Conservation (phyloP, 805 yeast genomes). For the Cyberlindnera mississippiensis region DNA sequence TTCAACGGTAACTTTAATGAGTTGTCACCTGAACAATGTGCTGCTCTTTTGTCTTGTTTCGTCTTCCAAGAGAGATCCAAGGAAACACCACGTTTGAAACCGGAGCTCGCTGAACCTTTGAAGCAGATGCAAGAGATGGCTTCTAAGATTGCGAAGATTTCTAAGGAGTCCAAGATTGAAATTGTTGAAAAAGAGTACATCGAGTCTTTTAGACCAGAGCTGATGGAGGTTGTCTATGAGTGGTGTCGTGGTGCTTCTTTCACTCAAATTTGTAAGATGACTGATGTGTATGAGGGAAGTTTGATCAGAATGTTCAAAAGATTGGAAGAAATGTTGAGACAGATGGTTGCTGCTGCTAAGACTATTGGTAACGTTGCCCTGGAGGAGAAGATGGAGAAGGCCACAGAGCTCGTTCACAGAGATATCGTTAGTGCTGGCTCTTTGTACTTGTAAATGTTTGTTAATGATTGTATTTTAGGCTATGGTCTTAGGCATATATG, state of each 20-base stretch:
- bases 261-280: constrained; percentile 97
- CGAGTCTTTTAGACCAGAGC: constrained; percentile 84
- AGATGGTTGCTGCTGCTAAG: constrained; percentile 85
- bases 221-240: constrained; percentile 94
- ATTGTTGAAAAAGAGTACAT: constrained; percentile 89
- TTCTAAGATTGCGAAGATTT: constrained; percentile 79
- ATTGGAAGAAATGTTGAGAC: constrained; percentile 88
- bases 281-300: constrained; percentile 97
- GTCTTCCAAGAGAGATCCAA: constrained; percentile 96
- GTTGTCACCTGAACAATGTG: constrained; percentile 83
- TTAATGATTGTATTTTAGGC: background rate
- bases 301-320: constrained; percentile 92
- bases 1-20: constrained; percentile 95
- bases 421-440: constrained; percentile 97
- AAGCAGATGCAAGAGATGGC: constrained; percentile 91
- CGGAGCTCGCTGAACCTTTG: constrained; percentile 90
- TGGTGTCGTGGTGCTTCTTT: constrained; percentile 98
- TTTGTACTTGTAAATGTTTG: constrained; percentile 49
- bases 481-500: too few species aligned
- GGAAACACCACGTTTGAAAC: constrained; percentile 78
- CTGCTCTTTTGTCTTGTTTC: constrained; percentile 88
- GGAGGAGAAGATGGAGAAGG: constrained; percentile 84
- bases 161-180: constrained; percentile 86
- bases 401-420: constrained; percentile 83
- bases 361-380: constrained; percentile 89